Evolutionary conservation across 1,284 basidiomycete genomes (phyloP), one percentile per base, ranked within the genome.

Genomic region (Moesziomyces parantarcticus): DNA sequence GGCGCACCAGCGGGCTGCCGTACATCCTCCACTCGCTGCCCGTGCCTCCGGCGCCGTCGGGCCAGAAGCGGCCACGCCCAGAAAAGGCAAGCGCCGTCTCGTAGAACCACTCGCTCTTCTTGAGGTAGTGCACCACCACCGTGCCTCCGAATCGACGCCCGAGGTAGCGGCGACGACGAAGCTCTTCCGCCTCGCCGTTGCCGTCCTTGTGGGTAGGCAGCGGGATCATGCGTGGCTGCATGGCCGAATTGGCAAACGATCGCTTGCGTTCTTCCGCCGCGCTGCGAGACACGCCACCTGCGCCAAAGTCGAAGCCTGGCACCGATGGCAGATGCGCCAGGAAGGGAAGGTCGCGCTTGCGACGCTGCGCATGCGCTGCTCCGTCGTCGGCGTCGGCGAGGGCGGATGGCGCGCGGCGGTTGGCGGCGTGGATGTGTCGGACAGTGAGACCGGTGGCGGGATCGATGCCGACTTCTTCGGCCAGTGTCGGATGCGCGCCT

Each of bases 91-190:
- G 85, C 16, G 93, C 92, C 1, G 96, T 93, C 86, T 99, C 96
- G 73, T 93, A 85, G 85, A 93, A 98, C 96, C 95, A 99, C 85
- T 92, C 91, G 77, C 93, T 90, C 84, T 93, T 92, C 88, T 98
- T 99, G 86, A 98, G 91, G 83, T 92, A 98, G 85, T 99, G 96
- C 45, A 99, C 94, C 23, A 94, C 91, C 44, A 96, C 89, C 0
- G 96, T 99, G 5, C 96, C 96, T 3, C 96, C 96, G 50, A 85
- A 68, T 5, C 77, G 76, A 10, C 50, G 66, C 42, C 68, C 78
- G 20, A 76, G 84, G 82, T 55, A 77, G 34, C 73, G 75, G 53
- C 69, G 83, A 75, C 48, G 87, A 87, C 70, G 89, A 87, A 84
- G 92, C 93, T 58, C 58, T n/a, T 73, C 75, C 13, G 63, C 67